Evolutionary conservation across 192 early-diverging fungal genomes (phyloP).

Genomic region (Mortierella hygrophila): DNA sequence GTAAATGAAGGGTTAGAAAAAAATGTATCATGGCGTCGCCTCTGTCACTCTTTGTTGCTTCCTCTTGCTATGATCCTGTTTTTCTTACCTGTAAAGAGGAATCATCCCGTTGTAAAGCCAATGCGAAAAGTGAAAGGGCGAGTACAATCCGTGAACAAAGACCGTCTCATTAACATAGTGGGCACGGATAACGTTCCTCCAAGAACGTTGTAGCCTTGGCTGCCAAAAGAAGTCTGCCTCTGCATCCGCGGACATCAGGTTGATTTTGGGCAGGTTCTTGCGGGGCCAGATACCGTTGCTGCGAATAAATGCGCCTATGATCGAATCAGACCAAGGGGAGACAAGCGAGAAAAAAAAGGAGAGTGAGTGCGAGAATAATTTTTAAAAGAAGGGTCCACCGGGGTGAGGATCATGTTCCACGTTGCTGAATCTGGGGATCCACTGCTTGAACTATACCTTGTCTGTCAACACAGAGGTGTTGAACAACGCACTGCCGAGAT

Average conservation of each 20-base stretch:
- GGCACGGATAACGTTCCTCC: constrained; percentile 12
- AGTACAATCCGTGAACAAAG: constrained; percentile 60
- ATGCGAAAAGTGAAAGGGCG: constrained; percentile 60
- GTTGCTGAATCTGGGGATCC: not conserved
- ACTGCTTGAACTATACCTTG: constrained; percentile 18
- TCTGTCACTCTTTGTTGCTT: no score
- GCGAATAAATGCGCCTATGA: constrained; percentile 36
- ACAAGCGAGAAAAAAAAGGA: no score
- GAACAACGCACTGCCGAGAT: constrained; percentile 29
- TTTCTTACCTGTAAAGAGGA: constrained; percentile 57
- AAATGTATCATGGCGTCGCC: no score
- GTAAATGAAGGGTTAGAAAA: no score
- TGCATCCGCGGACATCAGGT: constrained; percentile 36
- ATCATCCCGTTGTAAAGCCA: constrained; percentile 63
- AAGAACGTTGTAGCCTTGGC: constrained; percentile 25
- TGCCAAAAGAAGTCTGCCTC: constrained; percentile 36
- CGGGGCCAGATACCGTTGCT: not conserved
- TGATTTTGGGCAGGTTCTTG: constrained; percentile 34
- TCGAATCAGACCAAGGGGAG: not conserved
- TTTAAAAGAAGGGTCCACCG: no score
- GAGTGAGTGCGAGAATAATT: not conserved
- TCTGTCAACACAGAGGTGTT: constrained; percentile 32
- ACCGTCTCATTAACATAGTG: constrained; percentile 56
- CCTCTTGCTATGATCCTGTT: no score
- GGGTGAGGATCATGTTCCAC: not conserved